Evolutionary conservation across 225 moss, liverwort and hornwort species (phyloP).

Genomic region (Anthoceros angustus): DNA sequence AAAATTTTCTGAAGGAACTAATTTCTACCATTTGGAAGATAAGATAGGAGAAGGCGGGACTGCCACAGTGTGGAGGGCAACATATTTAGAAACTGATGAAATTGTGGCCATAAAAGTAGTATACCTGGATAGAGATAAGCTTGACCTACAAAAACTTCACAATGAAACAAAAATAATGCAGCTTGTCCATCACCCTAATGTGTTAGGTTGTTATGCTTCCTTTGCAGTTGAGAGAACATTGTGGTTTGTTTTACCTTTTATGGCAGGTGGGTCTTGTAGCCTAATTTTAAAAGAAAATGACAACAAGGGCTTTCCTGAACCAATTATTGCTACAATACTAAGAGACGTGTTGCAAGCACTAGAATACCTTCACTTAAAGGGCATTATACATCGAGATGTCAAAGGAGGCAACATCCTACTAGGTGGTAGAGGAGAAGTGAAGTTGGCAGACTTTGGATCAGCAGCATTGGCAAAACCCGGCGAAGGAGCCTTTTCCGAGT

Average conservation of each 20-base stretch:
- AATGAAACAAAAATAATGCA: neutral
- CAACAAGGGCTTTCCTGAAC: neutral
- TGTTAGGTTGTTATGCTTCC: neutral
- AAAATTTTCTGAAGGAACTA: neutral
- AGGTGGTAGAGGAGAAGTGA: neutral
- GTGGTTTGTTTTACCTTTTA: neutral
- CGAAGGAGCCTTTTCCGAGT: neutral
- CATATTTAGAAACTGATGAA: neutral
- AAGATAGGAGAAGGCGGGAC: neutral
- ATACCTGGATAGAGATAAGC: neutral
- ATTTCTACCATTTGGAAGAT: neutral
- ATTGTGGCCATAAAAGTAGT: neutral
- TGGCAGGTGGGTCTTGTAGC: neutral
- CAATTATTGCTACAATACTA: neutral
- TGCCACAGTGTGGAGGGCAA: neutral
- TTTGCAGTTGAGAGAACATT: neutral
- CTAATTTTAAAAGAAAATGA: neutral
- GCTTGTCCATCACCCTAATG: neutral
- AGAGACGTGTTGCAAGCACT: neutral
- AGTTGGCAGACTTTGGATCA: neutral
- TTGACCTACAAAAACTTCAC: neutral
- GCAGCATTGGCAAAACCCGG: neutral
- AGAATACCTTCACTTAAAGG: neutral
- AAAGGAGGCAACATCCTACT: neutral
- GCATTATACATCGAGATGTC: neutral